These are phyloP conservation scores for Xylaria venustula DNA, from an alignment of 495 filamentous ascomycete species.

Conservation along the genomic window DNA sequence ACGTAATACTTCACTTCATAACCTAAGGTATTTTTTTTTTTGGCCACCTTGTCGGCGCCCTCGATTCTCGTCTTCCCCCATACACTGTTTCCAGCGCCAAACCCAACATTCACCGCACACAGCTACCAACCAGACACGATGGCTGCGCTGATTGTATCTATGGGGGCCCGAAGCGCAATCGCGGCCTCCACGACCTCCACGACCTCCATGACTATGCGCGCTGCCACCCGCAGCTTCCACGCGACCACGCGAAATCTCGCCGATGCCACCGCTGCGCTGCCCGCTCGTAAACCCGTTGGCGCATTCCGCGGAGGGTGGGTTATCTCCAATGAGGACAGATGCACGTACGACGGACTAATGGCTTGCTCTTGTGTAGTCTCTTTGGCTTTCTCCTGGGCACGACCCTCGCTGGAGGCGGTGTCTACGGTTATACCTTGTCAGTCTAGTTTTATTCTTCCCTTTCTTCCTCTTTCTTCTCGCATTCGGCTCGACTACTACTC, in stretches of 20 bases:
- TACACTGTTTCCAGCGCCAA: neutral
- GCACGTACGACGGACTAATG: constrained; percentile 5
- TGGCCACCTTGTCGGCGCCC: constrained; percentile 14
- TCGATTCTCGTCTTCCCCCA: neutral
- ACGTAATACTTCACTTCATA: no score
- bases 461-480: neutral
- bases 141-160: constrained; percentile 45
- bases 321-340: neutral
- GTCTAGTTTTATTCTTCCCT: constrained; percentile 5
- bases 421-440: constrained; percentile 84
- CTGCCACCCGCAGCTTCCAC: constrained; percentile 37
- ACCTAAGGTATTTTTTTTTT: no score
- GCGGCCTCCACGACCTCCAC: constrained; percentile 26
- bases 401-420: constrained; percentile 70
- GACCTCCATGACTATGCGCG: constrained; percentile 19
- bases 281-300: constrained; percentile 77
- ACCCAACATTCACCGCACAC: constrained; percentile 6
- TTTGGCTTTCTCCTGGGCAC: constrained; percentile 93
- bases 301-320: constrained; percentile 91
- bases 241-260: constrained; percentile 45
- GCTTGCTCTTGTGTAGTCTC: constrained; percentile 52
- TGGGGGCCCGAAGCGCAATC: constrained; percentile 33
- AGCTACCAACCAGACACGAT: constrained; percentile 29
- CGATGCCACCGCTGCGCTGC: constrained; percentile 48
- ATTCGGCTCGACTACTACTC: no score